Evolutionary conservation across 169 alveolate genomes (phyloP).

Genomic region (Cryptosporidium parvum): DNA sequence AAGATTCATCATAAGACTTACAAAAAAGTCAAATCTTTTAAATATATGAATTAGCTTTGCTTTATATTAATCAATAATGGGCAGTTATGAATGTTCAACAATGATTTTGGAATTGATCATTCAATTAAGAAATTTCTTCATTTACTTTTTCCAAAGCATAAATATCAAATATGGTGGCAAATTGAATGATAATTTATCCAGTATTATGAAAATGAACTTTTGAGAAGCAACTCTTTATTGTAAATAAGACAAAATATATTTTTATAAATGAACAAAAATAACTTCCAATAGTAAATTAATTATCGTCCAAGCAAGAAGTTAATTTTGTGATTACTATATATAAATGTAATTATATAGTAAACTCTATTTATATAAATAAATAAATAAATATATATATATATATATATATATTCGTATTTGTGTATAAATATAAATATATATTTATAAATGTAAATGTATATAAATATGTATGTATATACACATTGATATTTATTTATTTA

Average conservation of each 20-base stretch:
- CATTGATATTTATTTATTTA: not conserved
- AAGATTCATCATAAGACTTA: not conserved
- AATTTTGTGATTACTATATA: not conserved
- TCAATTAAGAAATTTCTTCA: not conserved
- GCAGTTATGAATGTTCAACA: no score
- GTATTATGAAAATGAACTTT: not conserved
- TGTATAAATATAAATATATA: not conserved
- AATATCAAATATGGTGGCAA: no score
- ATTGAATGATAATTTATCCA: not conserved
- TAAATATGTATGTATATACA: no score
- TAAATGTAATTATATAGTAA: no score
- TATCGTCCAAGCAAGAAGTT: not conserved
- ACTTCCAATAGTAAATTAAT: not conserved
- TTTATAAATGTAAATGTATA: no score
- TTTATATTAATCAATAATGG: no score
- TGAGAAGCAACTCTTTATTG: no score
- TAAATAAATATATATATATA: no score
- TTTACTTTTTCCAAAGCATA: not conserved
- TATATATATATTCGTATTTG: not conserved
- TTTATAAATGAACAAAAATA: not conserved
- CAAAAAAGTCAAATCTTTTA: not conserved
- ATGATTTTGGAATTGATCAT: not conserved
- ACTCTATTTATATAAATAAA: no score
- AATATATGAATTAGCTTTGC: no score
- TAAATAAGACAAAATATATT: no score